Base-by-base conservation (phyloP, 2,329 filamentous ascomycete species). In the Pseudogymnoascus sp. region DNA sequence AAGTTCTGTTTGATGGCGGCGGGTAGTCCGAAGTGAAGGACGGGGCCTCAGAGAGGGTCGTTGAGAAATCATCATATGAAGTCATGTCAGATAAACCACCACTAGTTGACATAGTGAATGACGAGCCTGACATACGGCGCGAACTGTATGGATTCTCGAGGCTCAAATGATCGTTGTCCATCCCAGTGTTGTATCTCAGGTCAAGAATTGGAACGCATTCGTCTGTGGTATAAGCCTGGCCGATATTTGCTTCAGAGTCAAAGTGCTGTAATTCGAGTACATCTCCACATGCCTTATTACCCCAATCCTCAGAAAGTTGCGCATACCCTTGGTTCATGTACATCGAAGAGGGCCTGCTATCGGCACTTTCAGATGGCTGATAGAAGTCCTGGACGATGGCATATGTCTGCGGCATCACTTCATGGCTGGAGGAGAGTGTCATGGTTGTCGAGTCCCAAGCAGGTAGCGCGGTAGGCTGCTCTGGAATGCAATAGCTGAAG, bases 1-100 rank as follows among this genome's bases (percentile, higher is more conserved):
- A 89, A 72, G 85, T 89, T 63, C 84, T 78, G 74, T 88, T 88
- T 31, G 85, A 88, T 65, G 82, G 82, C 11, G 84, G 82, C 49
- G 88, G 87, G 65, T 70, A 72, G 63, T 87, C 84, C 6, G 84
- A 84, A 67, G 76, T 79, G 74, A 88, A 88, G 11, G 87, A 88
- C 34, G 85, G 83, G 38, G 85, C 84, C 67, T 90, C 87, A 6
- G 87, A 88, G 63, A 87, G 74, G 21, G 84, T 80, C 23, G 87
- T 78, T 14, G 88, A 86, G 70, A 88, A 84, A 67, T 91, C 88
- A 63, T 91, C 88, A 71, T 88, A 90, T 3, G 86, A 85, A 60
- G 86, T 81, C 73, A 89, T 84, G 69, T 90, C 88, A 4, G 86
- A 88, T 43, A 88, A 77, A 21, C 80, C 80, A 21, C 86, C 82